These are phyloP conservation scores for Apiotrichum gracile DNA, from an alignment of 1,284 basidiomycete species.

Conservation along the genomic window DNA sequence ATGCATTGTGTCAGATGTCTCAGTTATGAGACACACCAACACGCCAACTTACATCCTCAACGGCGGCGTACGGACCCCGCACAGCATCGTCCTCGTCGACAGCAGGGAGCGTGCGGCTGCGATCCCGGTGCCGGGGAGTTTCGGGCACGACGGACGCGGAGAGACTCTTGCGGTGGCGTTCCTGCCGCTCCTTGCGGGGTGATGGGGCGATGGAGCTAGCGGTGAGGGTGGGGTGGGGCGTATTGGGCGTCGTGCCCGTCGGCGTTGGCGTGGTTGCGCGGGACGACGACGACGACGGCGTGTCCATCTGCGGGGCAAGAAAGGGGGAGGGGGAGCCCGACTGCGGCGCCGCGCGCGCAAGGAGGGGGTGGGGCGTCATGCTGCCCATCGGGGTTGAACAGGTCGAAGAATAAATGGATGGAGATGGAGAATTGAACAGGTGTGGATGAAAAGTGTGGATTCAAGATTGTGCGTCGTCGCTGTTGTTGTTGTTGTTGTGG, in stretches of 20 bases:
- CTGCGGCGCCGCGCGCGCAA: too few species aligned
- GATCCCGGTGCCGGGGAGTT: slow-evolving; percentile 18
- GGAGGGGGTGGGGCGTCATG: too few species aligned
- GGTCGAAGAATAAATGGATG: too few species aligned
- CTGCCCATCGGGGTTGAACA: too few species aligned
- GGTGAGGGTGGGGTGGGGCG: neutral
- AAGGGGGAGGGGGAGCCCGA: too few species aligned
- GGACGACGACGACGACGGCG: too few species aligned
- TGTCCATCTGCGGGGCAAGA: too few species aligned
- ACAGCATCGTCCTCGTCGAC: slow-evolving; percentile 14
- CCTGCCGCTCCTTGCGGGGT: neutral
- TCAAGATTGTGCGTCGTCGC: too few species aligned
- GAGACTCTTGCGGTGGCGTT: slow-evolving; percentile 32
- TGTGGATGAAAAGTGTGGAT: too few species aligned
- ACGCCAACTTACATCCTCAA: slow-evolving; percentile 3
- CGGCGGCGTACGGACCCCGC: neutral
- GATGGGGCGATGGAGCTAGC: neutral
- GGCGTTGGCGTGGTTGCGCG: neutral
- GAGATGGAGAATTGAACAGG: too few species aligned
- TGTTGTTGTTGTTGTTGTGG: too few species aligned
- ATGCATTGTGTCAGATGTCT: neutral
- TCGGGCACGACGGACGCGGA: slow-evolving; percentile 30
- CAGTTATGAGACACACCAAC: neutral
- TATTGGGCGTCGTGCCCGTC: too few species aligned
- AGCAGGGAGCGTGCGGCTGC: neutral